Conservation (phyloP, 495 filamentous ascomycete genomes). For the Penicillium odoratum region DNA sequence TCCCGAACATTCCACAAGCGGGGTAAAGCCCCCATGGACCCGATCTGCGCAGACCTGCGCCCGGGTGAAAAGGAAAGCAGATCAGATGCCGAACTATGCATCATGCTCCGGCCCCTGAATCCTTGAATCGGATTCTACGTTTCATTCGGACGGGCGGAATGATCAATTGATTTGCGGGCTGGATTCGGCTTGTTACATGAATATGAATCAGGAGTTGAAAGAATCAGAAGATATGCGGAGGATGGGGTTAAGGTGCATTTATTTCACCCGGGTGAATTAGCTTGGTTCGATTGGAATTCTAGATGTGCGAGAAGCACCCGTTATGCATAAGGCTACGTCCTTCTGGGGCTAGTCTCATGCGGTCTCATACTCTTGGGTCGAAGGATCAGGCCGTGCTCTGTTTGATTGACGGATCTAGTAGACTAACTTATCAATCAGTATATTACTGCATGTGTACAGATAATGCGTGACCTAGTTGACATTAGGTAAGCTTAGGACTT, state of each 20-base stretch:
- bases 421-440: background rate
- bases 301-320: background rate
- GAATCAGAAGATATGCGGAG: background rate
- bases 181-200: background rate
- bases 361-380: background rate
- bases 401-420: background rate
- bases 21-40: background rate
- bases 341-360: background rate
- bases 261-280: conserved; percentile 16
- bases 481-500: too few relatives aligned
- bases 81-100: background rate
- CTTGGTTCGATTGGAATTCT: conserved; percentile 7
- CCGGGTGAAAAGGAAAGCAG: conserved; percentile 3
- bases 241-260: background rate
- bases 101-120: background rate
- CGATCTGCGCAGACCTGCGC: background rate
- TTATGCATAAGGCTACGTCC: background rate
- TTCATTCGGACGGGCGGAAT: background rate
- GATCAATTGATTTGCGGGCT: background rate
- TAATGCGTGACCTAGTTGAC: too few relatives aligned
- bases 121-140: background rate
- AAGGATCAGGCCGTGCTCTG: background rate
- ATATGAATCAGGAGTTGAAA: background rate
- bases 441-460: too few relatives aligned
- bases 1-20: background rate